These are phyloP conservation scores for Prunus yedoensis DNA, from an alignment of 331 rosid genomes.

Conservation along the genomic window DNA sequence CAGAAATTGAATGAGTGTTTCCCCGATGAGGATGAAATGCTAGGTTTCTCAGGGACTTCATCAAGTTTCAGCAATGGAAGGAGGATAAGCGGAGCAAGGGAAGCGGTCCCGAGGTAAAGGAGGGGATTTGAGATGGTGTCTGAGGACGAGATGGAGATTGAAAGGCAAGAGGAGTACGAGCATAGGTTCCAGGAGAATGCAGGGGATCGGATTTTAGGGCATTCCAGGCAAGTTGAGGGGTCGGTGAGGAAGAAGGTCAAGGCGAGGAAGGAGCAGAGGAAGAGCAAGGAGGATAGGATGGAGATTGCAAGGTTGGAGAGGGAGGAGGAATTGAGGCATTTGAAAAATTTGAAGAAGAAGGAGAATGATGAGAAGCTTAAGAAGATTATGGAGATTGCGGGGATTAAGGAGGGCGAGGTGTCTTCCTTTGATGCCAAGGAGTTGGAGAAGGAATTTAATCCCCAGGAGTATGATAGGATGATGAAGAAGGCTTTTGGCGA, in stretches of 20 bases:
- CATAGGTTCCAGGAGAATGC: conserved; percentile 72
- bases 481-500: conserved; percentile 73
- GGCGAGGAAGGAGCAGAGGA: conserved; percentile 79
- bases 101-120: conserved; percentile 25
- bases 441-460: conserved; percentile 81
- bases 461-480: conserved; percentile 81
- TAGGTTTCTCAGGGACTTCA: conserved; percentile 53
- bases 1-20: conserved; percentile 68
- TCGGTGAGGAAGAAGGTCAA: conserved; percentile 79
- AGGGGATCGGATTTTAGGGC: conserved; percentile 74
- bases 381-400: conserved; percentile 71
- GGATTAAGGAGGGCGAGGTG: conserved; percentile 60
- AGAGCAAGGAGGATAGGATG: conserved; percentile 86
- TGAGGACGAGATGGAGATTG: conserved; percentile 68
- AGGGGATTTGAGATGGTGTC: conserved; percentile 59
- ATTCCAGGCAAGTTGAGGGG: conserved; percentile 67
- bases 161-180: conserved; percentile 80
- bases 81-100: conserved; percentile 29
- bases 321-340: conserved; percentile 86
- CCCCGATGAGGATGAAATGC: conserved; percentile 48
- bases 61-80: conserved; percentile 68
- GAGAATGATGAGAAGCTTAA: conserved; percentile 70
- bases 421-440: conserved; percentile 46
- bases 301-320: conserved; percentile 73
- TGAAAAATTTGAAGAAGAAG: conserved; percentile 89